A percentile compares a stretch with the other conserved stretches of the same genome.
Evolutionary conservation across 208 protist species (phyloP).

Genomic region (Trypanosomatidae sp.): DNA sequence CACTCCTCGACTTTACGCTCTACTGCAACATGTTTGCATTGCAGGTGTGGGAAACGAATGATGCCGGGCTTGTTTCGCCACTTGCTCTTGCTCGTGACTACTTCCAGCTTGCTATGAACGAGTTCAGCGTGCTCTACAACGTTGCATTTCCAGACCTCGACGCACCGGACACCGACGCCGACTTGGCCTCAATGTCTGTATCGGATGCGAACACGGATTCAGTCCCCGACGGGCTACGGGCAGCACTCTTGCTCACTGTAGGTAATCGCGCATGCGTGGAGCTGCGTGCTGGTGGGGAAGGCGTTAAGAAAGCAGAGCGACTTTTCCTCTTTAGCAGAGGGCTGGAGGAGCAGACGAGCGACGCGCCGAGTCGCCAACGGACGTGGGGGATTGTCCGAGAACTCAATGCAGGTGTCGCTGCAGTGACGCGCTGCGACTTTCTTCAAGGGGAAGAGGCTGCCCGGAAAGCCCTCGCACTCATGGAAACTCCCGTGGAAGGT

Average conservation of each 20-base stretch:
- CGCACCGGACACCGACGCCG: neutral
- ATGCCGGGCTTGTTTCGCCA: neutral
- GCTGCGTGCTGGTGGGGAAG: slow-evolving; percentile 11
- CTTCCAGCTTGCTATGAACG: slow-evolving; percentile 25
- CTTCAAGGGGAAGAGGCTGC: slow-evolving; percentile 14
- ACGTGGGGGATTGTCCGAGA: slow-evolving; percentile 14
- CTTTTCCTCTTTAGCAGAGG: slow-evolving; percentile 8
- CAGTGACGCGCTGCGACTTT: slow-evolving; percentile 29
- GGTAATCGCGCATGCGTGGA: slow-evolving; percentile 65
- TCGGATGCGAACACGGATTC: neutral
- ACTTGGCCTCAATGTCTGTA: neutral
- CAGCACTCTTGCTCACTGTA: slow-evolving; percentile 47
- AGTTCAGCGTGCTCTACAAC: slow-evolving; percentile 14
- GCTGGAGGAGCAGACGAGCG: slow-evolving; percentile 10
- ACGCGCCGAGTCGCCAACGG: slow-evolving; percentile 1
- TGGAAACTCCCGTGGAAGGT: slow-evolving; percentile 1
- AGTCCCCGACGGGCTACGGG: slow-evolving; percentile 29
- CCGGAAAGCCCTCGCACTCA: slow-evolving; percentile 6
- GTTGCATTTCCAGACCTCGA: slow-evolving; percentile 2
- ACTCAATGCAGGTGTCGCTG: slow-evolving; percentile 18
- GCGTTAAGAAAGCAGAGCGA: slow-evolving; percentile 5
- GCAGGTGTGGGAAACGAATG: neutral
- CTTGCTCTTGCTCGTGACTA: slow-evolving; percentile 20
- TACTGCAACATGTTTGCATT: slow-evolving; percentile 31
- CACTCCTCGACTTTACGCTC: slow-evolving; percentile 25